These are phyloP conservation scores for Scedosporium boydii DNA, from an alignment of 2,329 filamentous ascomycete species.

Conservation along the genomic window DNA sequence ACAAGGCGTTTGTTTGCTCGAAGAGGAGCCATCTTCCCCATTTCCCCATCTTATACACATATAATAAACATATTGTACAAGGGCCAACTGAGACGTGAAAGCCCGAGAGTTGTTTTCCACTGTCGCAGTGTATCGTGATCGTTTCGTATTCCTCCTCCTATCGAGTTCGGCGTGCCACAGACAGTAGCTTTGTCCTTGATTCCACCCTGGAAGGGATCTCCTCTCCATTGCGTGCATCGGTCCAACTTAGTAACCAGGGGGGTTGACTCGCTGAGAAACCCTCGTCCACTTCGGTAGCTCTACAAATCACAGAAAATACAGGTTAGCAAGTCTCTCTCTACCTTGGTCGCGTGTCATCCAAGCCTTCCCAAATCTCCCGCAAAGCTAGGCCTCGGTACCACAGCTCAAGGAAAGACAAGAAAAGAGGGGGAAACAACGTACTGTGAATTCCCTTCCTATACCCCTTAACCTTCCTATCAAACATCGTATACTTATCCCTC, in stretches of 20 bases:
- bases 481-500: constrained; percentile 95
- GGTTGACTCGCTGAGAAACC: constrained; percentile 87
- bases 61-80: constrained; percentile 5
- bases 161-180: neutral
- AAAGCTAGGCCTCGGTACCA: neutral
- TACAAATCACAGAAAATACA: constrained; percentile 26
- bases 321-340: constrained; percentile 4
- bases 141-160: neutral
- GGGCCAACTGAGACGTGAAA: neutral
- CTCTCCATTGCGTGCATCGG: neutral
- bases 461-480: constrained; percentile 89
- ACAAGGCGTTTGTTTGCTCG: too few relatives aligned
- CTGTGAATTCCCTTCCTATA: constrained; percentile 98
- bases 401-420: neutral
- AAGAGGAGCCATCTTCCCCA: neutral
- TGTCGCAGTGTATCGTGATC: neutral
- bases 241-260: constrained; percentile 69
- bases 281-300: constrained; percentile 90
- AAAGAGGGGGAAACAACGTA: constrained; percentile 38
- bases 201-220: neutral
- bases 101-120: neutral
- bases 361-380: neutral
- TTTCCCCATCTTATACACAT: constrained; percentile 5
- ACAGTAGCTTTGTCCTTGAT: neutral
- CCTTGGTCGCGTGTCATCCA: too few relatives aligned